Conservation (phyloP, 2,329 filamentous ascomycete genomes). For the Shiraia sp. region DNA sequence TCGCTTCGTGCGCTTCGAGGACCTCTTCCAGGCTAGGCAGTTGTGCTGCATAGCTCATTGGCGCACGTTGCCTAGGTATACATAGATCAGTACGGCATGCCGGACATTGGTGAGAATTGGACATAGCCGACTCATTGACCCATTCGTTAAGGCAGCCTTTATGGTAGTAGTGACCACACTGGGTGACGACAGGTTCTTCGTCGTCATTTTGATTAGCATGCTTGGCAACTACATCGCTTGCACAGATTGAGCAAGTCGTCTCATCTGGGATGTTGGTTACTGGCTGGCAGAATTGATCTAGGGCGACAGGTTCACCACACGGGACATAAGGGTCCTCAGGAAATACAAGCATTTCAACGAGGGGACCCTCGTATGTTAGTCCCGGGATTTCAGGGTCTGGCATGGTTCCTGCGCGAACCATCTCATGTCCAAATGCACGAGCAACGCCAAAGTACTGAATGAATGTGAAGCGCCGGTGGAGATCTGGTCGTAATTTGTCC, state of each 20-base stretch:
- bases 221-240: not conserved
- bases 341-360: too few relatives aligned
- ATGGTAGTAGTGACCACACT: constrained; percentile 2
- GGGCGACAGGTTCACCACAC: not conserved
- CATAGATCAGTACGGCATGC: constrained; percentile 1
- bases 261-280: not conserved
- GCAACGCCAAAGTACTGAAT: too few relatives aligned
- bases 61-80: not conserved
- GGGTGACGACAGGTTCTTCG: not conserved
- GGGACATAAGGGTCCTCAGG: too few relatives aligned
- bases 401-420: too few relatives aligned
- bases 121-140: constrained; percentile 2
- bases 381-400: too few relatives aligned
- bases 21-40: too few relatives aligned
- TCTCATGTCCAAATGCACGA: too few relatives aligned
- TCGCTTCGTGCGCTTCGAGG: too few relatives aligned
- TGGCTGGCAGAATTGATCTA: not conserved
- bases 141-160: constrained; percentile 1
- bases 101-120: not conserved
- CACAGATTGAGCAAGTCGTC: not conserved
- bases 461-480: too few relatives aligned
- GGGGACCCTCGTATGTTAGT: too few relatives aligned
- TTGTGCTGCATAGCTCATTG: too few relatives aligned
- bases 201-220: not conserved
- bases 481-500: too few relatives aligned